Base-by-base conservation (phyloP, 179 eudicot species). In the Spinacia oleracea region DNA sequence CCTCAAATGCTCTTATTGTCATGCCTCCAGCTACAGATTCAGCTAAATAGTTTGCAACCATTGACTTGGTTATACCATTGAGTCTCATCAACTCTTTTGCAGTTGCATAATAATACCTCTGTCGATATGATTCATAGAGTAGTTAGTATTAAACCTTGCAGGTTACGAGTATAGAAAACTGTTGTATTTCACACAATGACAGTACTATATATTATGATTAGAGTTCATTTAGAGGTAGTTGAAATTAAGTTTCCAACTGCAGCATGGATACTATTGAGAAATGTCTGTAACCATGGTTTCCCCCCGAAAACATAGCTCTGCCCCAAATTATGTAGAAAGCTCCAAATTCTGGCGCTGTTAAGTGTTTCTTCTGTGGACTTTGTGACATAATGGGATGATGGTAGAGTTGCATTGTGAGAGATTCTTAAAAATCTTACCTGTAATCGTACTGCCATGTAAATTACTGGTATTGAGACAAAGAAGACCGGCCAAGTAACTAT, bases 21-120 rank as follows among this genome's bases (percentile, higher is more conserved):
- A 81, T 85, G 35, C 89, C 86, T 34, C 97, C 94, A 3, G 92
- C 89, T 35, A 88, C 79, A 21, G 92, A 83, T 84, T 92, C 94
- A 50, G 97, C 90, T 15, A 90, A 82, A 84, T 90, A 91, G 86
- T 88, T 90, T 35, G 91, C 93, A 7, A 92, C 89, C 38, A 88
- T 78, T n/a, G 97, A 90, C 76, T 92, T 92, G 55, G n/a, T n/a
- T n/a, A n/a, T n/a, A n/a, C n/a, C n/a, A n/a, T n/a, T n/a, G n/a
- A n/a, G n/a, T n/a, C n/a, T 72, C 75, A 46, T 72, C 84, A 91
- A 73, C 80, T 84, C 90, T 80, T 88, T 91, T 5, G 93, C 93
- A 50, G 91, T 81, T 21, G 89, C 75, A 50, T 83, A 87, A 79
- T 91, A 90, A 83, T 91, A 89, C 53, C 84, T 82, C 96, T 91